Evolutionary conservation across 208 protist genomes (phyloP), one percentile per base, ranked within the genome.

Genomic region (Acanthamoeba divionensis): DNA sequence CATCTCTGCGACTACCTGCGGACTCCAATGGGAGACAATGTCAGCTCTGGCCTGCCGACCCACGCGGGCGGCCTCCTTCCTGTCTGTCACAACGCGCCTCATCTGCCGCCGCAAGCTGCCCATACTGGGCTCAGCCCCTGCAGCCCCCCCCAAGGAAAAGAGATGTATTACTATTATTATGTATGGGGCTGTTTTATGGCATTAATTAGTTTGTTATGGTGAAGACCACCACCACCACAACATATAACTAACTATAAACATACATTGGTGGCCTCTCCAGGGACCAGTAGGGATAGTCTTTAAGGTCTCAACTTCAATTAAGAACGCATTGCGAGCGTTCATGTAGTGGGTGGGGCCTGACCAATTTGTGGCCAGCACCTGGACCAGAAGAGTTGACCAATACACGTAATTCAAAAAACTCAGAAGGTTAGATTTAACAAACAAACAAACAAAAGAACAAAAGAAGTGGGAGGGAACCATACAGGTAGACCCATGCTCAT

Each of bases 401-500:
- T 24, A 9, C n/a, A 69, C 62, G n/a, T n/a, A n/a, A n/a, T n/a
- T n/a, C n/a, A n/a, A n/a, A n/a, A n/a, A n/a, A n/a, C n/a, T n/a
- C n/a, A n/a, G n/a, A n/a, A n/a, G n/a, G n/a, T n/a, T n/a, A n/a
- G n/a, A n/a, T n/a, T n/a, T n/a, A n/a, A n/a, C n/a, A n/a, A n/a
- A n/a, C n/a, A n/a, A n/a, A n/a, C n/a, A n/a, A n/a, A n/a, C n/a
- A n/a, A n/a, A n/a, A n/a, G n/a, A n/a, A 0, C 15, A 31, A 36
- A 60, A 62, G 41, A 82, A 18, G 36, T 41, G 21, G 18, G 29
- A 31, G 29, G 13, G 0, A 41, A 3, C 6, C 73, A 8, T 9
- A 88, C 79, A 9, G 94, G 94, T 7, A 95, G 65, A 1, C 79
- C 86, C 92, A 94, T 94, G 9, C 93, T 80, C 94, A 95, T 95